phyloP scores from a whole-genome alignment of 495 filamentous ascomycete species.

The Ascobolus immersus region DNA sequence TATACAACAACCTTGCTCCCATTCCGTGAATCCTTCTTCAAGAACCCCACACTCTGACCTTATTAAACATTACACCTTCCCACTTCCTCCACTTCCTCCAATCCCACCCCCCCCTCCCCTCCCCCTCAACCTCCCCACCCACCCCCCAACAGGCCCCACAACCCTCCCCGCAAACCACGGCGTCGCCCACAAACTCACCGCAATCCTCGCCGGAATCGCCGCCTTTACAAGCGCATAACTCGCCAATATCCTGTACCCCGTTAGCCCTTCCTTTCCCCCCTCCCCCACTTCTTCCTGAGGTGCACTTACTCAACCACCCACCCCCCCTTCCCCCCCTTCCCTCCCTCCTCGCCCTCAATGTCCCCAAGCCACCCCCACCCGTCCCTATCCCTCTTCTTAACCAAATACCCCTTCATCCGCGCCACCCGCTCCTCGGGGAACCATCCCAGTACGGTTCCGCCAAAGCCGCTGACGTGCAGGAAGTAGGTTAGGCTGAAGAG shows the following conservation, averaged over 20 bases:
- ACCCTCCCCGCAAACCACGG: conserved; percentile 59
- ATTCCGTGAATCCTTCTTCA: no score
- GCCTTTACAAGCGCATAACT: conserved; percentile 48
- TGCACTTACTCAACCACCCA: no score
- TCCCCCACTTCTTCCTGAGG: conserved; percentile 9
- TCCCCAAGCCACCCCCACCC: conserved; percentile 32
- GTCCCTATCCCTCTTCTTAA: conserved; percentile 30
- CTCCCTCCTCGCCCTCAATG: conserved; percentile 13
- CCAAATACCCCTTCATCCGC: conserved; percentile 25
- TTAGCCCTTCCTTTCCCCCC: conserved; percentile 7
- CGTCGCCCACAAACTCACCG: conserved; percentile 59
- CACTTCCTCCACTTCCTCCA: not conserved
- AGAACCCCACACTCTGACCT: no score
- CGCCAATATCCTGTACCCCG: conserved; percentile 6
- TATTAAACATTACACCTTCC: no score
- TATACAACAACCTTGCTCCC: no score
- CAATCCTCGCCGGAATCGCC: conserved; percentile 47
- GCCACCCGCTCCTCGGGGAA: conserved; percentile 27
- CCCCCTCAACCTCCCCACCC: not conserved
- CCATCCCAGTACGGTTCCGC: conserved; percentile 25
- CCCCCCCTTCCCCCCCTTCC: no score
- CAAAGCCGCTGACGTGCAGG: conserved; percentile 70
- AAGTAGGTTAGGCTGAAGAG: conserved; percentile 43
- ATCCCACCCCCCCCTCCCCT: not conserved
- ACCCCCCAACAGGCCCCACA: conserved; percentile 1